Evolutionary conservation across 768 basidiomycete genomes (phyloP).

Genomic region (Clathrus columnatus): DNA sequence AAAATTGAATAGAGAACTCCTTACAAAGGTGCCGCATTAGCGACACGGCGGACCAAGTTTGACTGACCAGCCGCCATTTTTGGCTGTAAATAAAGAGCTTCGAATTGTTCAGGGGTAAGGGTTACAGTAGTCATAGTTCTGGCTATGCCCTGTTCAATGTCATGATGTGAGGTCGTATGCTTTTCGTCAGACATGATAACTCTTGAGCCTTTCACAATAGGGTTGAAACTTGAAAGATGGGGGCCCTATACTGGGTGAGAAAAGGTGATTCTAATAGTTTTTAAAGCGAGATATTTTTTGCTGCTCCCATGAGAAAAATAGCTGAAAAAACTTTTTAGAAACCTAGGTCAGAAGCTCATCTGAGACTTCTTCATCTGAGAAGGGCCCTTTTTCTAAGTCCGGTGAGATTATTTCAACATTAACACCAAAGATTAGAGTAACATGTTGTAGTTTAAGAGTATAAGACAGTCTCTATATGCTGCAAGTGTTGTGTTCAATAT

Average conservation of each 20-base stretch:
- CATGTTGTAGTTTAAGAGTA: no score
- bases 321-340: neutral
- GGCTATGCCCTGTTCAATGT: neutral
- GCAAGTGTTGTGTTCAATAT: no score
- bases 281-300: neutral
- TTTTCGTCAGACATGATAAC: conserved; percentile 5
- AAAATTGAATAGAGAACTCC: neutral
- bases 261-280: neutral
- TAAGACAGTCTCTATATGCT: no score
- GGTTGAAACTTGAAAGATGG: neutral
- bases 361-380: neutral
- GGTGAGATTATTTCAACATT: no score
- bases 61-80: neutral
- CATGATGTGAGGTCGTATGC: neutral
- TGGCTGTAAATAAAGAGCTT: conserved; percentile 13
- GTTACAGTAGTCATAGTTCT: conserved; percentile 11
- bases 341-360: neutral
- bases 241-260: neutral
- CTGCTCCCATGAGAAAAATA: neutral
- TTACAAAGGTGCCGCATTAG: conserved; percentile 12
- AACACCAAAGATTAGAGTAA: no score
- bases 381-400: no score
- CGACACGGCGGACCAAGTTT: conserved; percentile 1
- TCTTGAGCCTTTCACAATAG: no score
- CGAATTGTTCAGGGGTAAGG: conserved; percentile 13